Base-by-base conservation (phyloP, 106 monocot species). In the Xerophyta viscosa region DNA sequence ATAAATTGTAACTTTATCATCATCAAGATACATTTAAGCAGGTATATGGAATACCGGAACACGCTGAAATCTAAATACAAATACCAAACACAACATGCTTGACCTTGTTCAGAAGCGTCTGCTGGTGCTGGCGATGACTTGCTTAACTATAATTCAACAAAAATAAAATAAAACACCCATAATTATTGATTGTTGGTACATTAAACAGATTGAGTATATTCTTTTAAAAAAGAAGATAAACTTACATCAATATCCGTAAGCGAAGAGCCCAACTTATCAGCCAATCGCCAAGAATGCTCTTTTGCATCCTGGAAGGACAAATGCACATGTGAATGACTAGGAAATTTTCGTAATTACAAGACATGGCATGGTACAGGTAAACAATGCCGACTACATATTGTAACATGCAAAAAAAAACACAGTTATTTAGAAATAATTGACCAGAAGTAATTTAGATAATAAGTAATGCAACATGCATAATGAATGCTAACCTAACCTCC, bases 161-260 rank as follows among this genome's bases (percentile, higher is more conserved):
- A 67, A 24, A 41, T 49, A n/a, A 65, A 58, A 37, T 41, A 28
- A 33, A 33, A 6, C 33, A 33, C 7, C 11, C 11, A 11, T 11
- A 33, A 33, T 33, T 33, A 11, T 33, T 11, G 11, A n/a, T n/a
- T 8, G 9, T 20, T 5, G 13, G 8, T 19, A 29, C 1, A 30
- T 8, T 21, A 11, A 21, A 31, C 20, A 27, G 14, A 37, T 43
- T 44, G 15, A 14, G 8, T 3, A 44, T 8, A 14, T 14, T 14
- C n/a, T 8, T 44, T 14, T 14, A 3, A 14, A 14, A 9, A 9
- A 44, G 25, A 27, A 20, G 5, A 48, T 27, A 33, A 57, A 36
- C 78, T 53, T 81, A 98, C 89, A 63, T 88, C 96, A 55, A 98
- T 89, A 60, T 86, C 96, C 29, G 85, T 70, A 25, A 90, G 52